Conservation (phyloP, 495 filamentous ascomycete genomes). For the Penicillium lagena region DNA sequence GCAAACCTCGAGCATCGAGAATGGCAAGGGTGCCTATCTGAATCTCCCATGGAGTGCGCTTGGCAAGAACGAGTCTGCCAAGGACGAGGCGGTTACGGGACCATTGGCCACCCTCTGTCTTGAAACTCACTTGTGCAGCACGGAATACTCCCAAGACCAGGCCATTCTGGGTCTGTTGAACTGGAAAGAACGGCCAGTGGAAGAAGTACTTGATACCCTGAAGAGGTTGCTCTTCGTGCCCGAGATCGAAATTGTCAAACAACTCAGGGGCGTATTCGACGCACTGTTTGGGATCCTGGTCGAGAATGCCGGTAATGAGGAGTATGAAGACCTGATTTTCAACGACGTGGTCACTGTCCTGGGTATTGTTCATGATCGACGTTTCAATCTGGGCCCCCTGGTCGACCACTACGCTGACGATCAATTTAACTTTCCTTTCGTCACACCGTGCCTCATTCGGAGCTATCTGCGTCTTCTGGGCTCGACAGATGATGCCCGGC, state of each 20-base stretch:
- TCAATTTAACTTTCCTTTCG: slow-evolving; percentile 89
- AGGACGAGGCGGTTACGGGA: slow-evolving; percentile 68
- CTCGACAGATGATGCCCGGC: slow-evolving; percentile 71
- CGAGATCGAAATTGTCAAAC: slow-evolving; percentile 95
- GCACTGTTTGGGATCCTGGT: slow-evolving; percentile 86
- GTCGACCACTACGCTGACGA: slow-evolving; percentile 89
- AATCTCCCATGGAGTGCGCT: slow-evolving; percentile 69
- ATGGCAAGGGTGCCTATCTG: slow-evolving; percentile 74
- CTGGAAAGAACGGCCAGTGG: slow-evolving; percentile 71
- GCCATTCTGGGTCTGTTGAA: slow-evolving; percentile 75
- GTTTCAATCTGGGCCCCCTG: slow-evolving; percentile 84
- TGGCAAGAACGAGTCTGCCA: slow-evolving; percentile 56
- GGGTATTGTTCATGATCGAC: slow-evolving; percentile 87
- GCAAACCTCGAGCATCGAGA: slow-evolving; percentile 56
- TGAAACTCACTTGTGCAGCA: slow-evolving; percentile 91
- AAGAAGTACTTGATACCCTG: slow-evolving; percentile 64
- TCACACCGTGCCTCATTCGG: slow-evolving; percentile 81
- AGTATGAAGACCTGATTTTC: slow-evolving; percentile 90
- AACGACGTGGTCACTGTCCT: slow-evolving; percentile 82
- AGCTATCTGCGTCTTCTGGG: slow-evolving; percentile 79
- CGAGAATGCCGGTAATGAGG: slow-evolving; percentile 80
- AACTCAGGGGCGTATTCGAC: slow-evolving; percentile 84
- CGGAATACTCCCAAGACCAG: slow-evolving; percentile 89
- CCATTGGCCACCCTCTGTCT: slow-evolving; percentile 69
- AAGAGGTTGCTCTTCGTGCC: slow-evolving; percentile 86